Evolutionary conservation across 2,329 filamentous ascomycete species (phyloP), one percentile per base, ranked within the genome.

Genomic region (Exophiala mesophila): DNA sequence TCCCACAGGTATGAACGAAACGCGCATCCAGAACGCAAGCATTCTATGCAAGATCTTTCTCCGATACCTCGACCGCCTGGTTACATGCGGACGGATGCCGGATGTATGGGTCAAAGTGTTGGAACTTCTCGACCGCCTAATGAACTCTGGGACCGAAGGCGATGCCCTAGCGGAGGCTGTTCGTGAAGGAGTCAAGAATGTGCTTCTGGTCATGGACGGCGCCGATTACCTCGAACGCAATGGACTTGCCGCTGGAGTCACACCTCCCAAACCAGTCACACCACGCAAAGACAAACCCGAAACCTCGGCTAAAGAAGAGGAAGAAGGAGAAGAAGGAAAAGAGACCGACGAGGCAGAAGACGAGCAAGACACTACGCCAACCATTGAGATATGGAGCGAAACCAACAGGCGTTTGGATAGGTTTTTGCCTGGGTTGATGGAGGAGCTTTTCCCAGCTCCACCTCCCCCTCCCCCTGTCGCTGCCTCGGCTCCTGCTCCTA

Each of bases 41-140:
- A 71, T 98, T 36, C 74, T 98, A 10, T 95, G 87, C 71, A 96
- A 94, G 64, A 90, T 96, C 2, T 98, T 96, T 66, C 66, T 98
- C 47, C 89, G 95, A 62, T 97, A 96, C 62, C 73, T 97, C 3
- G 86, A 90, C 2, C 71, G 90, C 26, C 73, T 96, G 19, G 85
- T 83, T 3, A 82, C 88, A 54, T 89, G 87, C 78, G 84, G 89
- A 16, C 88, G 87, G 15, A 88, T 97, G 80, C 69, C 94, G 28
- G 86, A 92, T 59, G 39, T 52, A 5, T 98, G 92, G 92, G 69
- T 92, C 33, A 83, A 83, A 63, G 94, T 97, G 41, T 77, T 97
- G 52, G 88, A 89, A 55, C 86, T 96, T 40, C 88, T 98, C 78
- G 92, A 98, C 63, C 81, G 92, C 17, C 74, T 98, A 52, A 94